Conservation (phyloP, 257 asterid genomes). For the Solanum stenotomum region DNA sequence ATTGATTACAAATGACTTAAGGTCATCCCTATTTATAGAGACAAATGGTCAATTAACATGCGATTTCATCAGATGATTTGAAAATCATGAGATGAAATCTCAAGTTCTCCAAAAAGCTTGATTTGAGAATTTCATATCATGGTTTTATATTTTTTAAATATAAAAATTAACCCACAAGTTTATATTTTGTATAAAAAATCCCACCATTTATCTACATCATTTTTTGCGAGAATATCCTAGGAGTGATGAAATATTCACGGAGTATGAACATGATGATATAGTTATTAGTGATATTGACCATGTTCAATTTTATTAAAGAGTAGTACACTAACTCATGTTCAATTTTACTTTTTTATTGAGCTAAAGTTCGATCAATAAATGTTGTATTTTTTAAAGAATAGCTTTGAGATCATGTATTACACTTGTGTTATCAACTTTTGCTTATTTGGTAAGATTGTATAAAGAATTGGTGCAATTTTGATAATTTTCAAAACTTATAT, state of each 20-base stretch:
- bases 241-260: background rate
- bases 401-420: background rate
- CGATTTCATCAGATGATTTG: no score
- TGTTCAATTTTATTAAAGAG: background rate
- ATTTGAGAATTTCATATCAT: background rate
- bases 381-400: background rate
- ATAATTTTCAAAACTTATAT: background rate
- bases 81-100: no score
- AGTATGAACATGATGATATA: background rate
- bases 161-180: background rate
- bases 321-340: background rate
- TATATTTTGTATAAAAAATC: background rate
- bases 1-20: no score
- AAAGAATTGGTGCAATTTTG: background rate
- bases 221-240: background rate
- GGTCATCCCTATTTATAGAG: background rate
- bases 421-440: background rate
- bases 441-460: background rate
- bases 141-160: no score
- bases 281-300: background rate
- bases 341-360: background rate
- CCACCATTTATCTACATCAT: background rate
- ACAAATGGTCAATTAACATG: no score
- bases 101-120: background rate
- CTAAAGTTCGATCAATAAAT: background rate